Conservation (phyloP, 192 early-diverging fungal genomes). For the Phlyctochytrium planicorne region DNA sequence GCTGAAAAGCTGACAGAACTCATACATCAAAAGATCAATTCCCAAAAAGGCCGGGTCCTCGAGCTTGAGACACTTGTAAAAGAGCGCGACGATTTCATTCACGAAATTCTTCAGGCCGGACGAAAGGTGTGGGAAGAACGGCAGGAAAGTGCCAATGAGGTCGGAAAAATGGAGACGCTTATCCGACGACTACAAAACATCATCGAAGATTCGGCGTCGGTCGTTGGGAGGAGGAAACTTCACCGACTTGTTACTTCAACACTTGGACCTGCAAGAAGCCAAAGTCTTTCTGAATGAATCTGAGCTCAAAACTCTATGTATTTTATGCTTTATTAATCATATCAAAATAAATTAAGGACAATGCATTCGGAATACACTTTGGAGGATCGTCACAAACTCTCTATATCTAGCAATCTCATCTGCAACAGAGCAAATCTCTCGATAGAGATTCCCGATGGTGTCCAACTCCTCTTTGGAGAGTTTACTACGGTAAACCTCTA, state of each 20-base stretch:
- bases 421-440: background rate
- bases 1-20: background rate
- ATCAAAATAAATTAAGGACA: too few relatives aligned
- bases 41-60: background rate
- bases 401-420: slow-evolving; percentile 1
- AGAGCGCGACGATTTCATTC: background rate
- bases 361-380: slow-evolving; percentile 2
- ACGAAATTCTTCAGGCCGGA: background rate
- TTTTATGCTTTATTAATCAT: too few relatives aligned
- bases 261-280: too few relatives aligned
- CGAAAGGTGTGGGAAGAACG: background rate
- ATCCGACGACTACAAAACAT: background rate
- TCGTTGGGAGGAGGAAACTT: background rate
- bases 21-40: background rate
- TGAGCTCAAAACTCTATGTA: too few relatives aligned
- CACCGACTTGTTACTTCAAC: background rate
- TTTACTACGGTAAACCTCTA: background rate
- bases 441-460: background rate
- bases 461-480: background rate
- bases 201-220: background rate
- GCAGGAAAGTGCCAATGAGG: background rate
- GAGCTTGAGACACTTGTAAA: background rate
- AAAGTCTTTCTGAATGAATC: too few relatives aligned
- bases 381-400: slow-evolving; percentile 1
- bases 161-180: background rate